A percentile compares a stretch with the other conserved stretches of the same genome.
Evolutionary conservation across 345 rosid genomes (phyloP).

Genomic region (Corymbia maculata): DNA sequence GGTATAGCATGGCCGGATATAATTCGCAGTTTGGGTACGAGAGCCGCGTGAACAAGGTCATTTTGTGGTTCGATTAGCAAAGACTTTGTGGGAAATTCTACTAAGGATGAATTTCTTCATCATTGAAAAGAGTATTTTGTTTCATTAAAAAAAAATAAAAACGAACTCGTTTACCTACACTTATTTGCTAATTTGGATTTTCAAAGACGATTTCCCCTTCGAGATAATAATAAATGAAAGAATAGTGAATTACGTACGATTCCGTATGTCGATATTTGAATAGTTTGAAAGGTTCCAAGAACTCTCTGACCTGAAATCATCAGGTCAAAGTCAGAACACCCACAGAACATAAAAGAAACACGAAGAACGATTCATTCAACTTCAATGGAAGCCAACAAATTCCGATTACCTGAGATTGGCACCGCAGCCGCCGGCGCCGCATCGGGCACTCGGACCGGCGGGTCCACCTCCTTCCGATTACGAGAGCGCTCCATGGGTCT

Average conservation of each 20-base stretch:
- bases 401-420: background rate
- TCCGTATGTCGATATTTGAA: background rate
- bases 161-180: background rate
- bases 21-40: constrained; percentile 6
- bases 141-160: background rate
- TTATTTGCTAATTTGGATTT: background rate
- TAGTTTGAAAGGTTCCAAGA: background rate
- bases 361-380: background rate
- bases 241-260: background rate
- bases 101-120: background rate
- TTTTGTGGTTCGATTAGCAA: background rate
- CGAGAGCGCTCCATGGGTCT: background rate
- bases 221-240: background rate
- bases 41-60: constrained; percentile 14
- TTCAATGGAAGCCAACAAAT: background rate
- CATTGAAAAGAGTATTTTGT: background rate
- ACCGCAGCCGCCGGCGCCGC: background rate
- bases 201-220: background rate
- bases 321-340: background rate
- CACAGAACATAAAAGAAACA: background rate
- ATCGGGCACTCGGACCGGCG: background rate
- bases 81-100: background rate
- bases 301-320: background rate
- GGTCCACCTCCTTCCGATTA: too few species aligned
- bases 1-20: constrained; percentile 11